Evolutionary conservation across 371 early-diverging fungal genomes (phyloP), one percentile per base, ranked within the genome.

Genomic region (Chytridiales sp.): DNA sequence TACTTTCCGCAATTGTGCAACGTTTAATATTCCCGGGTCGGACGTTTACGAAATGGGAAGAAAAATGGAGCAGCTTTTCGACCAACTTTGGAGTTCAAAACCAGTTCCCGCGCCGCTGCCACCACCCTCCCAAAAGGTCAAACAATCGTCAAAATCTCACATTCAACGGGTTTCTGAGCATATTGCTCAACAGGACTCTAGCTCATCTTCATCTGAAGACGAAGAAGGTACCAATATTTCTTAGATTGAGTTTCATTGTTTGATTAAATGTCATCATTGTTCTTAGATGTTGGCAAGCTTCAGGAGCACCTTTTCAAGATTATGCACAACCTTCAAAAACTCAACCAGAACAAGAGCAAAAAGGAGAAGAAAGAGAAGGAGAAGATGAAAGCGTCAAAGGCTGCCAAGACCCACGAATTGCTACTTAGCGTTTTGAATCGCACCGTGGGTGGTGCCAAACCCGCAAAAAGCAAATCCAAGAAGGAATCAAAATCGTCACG

Each of bases 1-100:
- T 8, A 91, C 96, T 80, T 84, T 98, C 65, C 75, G 81, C 42
- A 99, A 99, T 74, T 98, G 99, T 74, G 92, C 87, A 61, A 74
- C 74, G 0, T 99, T 95, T 76, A 99, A 99, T 64, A 89, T 90
- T 3, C 82, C 87, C 3, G 90, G 84, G 0, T 82, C 90, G 21
- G 94, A 93, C 1, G 93, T 99, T 0, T 88, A 95, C 72, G 75
- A 84, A 19, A 87, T 90, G 78, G 95, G 92, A 0, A 76, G 81
- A 44, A 76, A 83, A 29, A 67, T 95, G 47, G 94, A 96, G 68
- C 76, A 74, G 17, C 77, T 88, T 3, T 97, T 97, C 75, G 87
- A 95, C 44, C 70, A 76, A 8, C 94, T 92, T 61, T 95, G 94
- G 95, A 70, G 4, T 6, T 71, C 65, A 44, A 67, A 53, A 59